These are phyloP conservation scores for Thraustochytrium sp. DNA, from an alignment of 352 stramenopile genomes.

Conservation along the genomic window DNA sequence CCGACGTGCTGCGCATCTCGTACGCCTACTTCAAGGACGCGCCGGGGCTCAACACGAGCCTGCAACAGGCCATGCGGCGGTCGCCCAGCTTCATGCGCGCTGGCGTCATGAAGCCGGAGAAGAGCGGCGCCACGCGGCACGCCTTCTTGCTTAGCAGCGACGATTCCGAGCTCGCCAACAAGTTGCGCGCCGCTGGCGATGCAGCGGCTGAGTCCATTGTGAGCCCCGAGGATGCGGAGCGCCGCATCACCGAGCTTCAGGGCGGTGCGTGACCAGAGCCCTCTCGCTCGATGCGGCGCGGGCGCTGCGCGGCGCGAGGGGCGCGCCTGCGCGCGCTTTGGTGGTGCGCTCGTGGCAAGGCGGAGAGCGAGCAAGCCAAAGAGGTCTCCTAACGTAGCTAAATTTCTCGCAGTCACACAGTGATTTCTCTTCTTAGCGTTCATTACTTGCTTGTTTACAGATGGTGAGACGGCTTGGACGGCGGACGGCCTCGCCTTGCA, in stretches of 20 bases:
- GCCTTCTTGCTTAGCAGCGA: not conserved
- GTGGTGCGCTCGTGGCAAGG: no score
- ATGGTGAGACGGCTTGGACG: no score
- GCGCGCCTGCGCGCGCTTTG: not conserved
- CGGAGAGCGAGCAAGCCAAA: no score
- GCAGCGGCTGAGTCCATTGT: not conserved
- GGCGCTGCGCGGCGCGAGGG: not conserved
- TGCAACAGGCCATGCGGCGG: constrained; percentile 22
- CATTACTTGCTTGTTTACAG: no score
- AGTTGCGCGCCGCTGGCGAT: not conserved
- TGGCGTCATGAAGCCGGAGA: constrained; percentile 15
- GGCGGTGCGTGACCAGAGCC: not conserved
- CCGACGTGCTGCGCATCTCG: constrained; percentile 1
- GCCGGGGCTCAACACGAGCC: not conserved
- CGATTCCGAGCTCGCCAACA: not conserved
- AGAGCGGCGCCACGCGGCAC: not conserved
- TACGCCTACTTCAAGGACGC: not conserved
- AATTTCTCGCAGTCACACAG: no score
- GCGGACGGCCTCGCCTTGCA: no score
- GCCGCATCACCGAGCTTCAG: not conserved
- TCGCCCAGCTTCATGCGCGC: not conserved
- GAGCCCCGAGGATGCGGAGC: not conserved
- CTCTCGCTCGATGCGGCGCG: not conserved
- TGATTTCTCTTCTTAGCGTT: no score
- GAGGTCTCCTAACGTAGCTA: no score